Conservation (phyloP, 345 rosid species). For the Eutrema heterophyllum region DNA sequence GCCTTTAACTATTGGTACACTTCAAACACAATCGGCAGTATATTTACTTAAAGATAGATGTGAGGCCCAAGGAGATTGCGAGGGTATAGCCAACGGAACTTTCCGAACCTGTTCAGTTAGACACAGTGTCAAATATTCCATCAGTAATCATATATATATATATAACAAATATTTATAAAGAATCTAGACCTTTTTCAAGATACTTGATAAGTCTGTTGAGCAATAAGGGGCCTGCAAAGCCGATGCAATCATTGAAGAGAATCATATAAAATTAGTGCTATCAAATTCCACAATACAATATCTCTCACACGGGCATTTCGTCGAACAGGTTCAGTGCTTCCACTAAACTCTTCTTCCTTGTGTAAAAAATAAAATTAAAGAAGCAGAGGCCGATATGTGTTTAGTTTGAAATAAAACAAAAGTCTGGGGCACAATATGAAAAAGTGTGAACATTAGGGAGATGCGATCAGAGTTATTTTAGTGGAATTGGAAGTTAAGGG, state of each 20-base stretch:
- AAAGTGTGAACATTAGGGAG: no score
- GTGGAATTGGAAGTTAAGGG: no score
- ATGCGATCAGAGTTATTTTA: no score
- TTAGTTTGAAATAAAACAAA: no score
- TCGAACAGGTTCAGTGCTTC: no score
- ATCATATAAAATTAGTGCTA: no score
- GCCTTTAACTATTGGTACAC: background rate
- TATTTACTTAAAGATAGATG: constrained; percentile 79
- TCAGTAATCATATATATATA: background rate
- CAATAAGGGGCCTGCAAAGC: constrained; percentile 80
- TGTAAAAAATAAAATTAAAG: no score
- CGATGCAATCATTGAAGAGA: constrained; percentile 77
- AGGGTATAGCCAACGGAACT: constrained; percentile 54
- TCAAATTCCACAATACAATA: no score
- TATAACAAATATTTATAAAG: background rate
- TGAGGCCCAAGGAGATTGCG: constrained; percentile 66
- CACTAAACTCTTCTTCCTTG: no score
- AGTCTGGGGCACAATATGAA: no score
- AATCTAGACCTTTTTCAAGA: constrained; percentile 68
- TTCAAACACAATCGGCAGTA: background rate
- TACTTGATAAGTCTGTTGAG: constrained; percentile 75
- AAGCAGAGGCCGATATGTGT: no score
- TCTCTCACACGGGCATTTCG: no score
- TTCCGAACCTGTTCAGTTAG: constrained; percentile 51
- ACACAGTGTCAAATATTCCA: background rate